A percentile compares a stretch with the other conserved stretches of the same genome.
Conservation (phyloP, 108 stramenopile genomes). For the Cyclotella cryptica region DNA sequence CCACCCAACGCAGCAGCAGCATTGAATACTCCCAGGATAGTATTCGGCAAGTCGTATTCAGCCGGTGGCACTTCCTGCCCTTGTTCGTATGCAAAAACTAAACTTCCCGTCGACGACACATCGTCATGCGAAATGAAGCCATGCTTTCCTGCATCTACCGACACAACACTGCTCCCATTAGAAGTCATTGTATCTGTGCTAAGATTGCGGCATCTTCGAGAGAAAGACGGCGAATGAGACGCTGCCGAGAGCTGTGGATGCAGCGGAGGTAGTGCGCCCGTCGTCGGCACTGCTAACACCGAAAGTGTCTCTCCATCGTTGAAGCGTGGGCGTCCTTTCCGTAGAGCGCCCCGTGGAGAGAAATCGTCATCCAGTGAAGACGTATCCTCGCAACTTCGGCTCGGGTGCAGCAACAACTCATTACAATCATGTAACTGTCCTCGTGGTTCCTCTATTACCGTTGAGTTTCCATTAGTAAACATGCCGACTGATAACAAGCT, state of each 20-base stretch:
- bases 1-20: background rate
- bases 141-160: slow-evolving; percentile 41
- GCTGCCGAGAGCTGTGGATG: slow-evolving; percentile 10
- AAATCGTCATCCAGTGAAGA: slow-evolving; percentile 2
- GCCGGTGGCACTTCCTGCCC: slow-evolving; percentile 28
- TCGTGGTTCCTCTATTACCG: background rate
- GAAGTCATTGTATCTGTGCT: slow-evolving; percentile 27
- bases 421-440: background rate
- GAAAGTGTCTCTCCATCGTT: background rate
- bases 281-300: background rate
- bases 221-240: background rate
- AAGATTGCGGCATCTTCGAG: slow-evolving; percentile 22
- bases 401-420: background rate
- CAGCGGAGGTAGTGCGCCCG: slow-evolving; percentile 6
- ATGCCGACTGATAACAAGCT: background rate
- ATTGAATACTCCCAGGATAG: slow-evolving; percentile 26
- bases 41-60: slow-evolving; percentile 26
- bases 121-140: slow-evolving; percentile 46
- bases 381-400: slow-evolving; percentile 3
- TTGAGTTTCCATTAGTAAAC: background rate
- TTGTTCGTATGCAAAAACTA: slow-evolving; percentile 31
- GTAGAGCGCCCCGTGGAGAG: background rate
- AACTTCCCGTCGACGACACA: slow-evolving; percentile 35
- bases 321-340: background rate
- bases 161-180: slow-evolving; percentile 32